A percentile compares a stretch with the other conserved stretches of the same genome.
Conservation (phyloP, 1,284 basidiomycete species). For the Athelia psychrophila region DNA sequence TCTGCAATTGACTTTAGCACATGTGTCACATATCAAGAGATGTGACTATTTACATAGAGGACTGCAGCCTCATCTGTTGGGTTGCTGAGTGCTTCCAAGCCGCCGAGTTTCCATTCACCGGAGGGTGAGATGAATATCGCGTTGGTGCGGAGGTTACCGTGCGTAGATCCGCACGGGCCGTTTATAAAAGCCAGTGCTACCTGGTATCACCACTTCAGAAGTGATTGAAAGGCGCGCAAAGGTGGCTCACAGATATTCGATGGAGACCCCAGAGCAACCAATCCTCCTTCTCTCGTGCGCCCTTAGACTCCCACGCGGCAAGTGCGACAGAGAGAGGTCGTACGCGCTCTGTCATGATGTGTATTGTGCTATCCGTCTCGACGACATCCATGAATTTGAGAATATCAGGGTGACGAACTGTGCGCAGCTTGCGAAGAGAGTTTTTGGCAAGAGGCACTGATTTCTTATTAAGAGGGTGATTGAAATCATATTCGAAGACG, state of each 20-base stretch:
- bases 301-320: conserved; percentile 61
- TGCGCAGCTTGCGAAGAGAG: conserved; percentile 86
- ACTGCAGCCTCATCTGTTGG: conserved; percentile 74
- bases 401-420: conserved; percentile 92
- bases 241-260: conserved; percentile 75
- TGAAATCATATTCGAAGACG: conserved; percentile 87
- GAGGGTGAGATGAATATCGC: conserved; percentile 89
- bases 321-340: conserved; percentile 70
- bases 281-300: conserved; percentile 68
- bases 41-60: conserved; percentile 66
- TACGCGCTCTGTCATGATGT: conserved; percentile 95
- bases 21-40: conserved; percentile 4
- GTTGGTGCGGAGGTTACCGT: conserved; percentile 80
- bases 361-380: conserved; percentile 84
- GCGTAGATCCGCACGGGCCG: conserved; percentile 80
- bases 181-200: conserved; percentile 93
- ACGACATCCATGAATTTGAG: conserved; percentile 93
- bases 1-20: conserved; percentile 42
- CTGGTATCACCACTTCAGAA: conserved; percentile 35
- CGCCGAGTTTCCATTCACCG: conserved; percentile 95
- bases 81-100: conserved; percentile 89
- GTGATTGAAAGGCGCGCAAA: neutral
- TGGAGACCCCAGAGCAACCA: conserved; percentile 96
- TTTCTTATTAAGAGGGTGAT: conserved; percentile 53
- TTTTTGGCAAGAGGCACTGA: conserved; percentile 85